Base-by-base conservation (phyloP, 306 rosid species). In the Cotoneaster glaucophyllus region DNA sequence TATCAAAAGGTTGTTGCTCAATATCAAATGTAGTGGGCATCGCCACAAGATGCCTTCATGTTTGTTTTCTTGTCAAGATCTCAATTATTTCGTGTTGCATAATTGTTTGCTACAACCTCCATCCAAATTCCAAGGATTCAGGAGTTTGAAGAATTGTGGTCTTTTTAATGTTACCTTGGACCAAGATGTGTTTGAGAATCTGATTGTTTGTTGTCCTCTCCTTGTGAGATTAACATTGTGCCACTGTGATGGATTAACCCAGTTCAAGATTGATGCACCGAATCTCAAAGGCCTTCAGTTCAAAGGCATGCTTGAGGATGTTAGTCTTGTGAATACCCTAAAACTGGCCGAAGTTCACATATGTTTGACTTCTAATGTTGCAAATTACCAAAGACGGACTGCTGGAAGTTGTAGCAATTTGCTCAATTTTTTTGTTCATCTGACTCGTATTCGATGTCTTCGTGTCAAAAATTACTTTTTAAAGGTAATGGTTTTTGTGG, bases 21-120 rank as follows among this genome's bases (percentile, higher is more conserved):
- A 83, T 70, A 74, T 89, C 87, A 77, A 81, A 41, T 39, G 11
- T 9, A 2, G 44, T 39, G 93, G 93, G 64, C 15, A 74, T 18
- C 83, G 77, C 43, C 83, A 84, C 75, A 77, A 64, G 77, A 74
- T 83, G 52, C 90, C 87, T 25, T 83, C 90, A 0, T 77, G 83
- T 61, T 77, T 89, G 64, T 89, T 85, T 77, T 17, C 64, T 72
- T 89, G 93, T 75, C 87, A 85, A 73, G 69, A 81, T 77, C 54
- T 89, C 67, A 58, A 11, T 62, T 84, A 78, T 66, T 66, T 87
- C 37, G 90, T 77, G 61, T 75, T 87, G 26, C 71, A 64, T 67
- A 74, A 83, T 22, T 89, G 94, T 67, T 74, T 76, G 77, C 82
- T 87, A 64, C 86, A 78, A 53, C 85, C 86, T 41, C 90, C 87